Conservation (phyloP, 768 basidiomycete genomes). For the Exsudoporus frostii region DNA sequence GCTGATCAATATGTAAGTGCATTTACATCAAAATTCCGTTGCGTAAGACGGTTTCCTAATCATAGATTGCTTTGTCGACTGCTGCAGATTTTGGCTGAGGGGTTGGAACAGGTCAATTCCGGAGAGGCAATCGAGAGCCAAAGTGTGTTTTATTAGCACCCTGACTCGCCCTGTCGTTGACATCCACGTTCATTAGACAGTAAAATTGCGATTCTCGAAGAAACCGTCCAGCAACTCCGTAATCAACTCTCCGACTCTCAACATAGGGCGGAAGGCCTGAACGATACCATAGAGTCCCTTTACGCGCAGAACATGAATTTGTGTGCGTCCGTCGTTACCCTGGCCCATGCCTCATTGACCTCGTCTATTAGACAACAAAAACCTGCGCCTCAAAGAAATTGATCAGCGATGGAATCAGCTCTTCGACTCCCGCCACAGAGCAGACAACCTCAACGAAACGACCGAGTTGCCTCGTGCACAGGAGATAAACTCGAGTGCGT, state of each 20-base stretch:
- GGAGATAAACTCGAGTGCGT: not conserved
- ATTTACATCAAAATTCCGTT: not conserved
- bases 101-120: not conserved
- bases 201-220: not conserved
- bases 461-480: not conserved
- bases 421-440: not conserved
- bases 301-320: too few relatives aligned
- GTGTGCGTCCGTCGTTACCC: too few relatives aligned
- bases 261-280: too few relatives aligned
- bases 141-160: not conserved
- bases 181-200: not conserved
- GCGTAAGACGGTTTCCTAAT: too few relatives aligned
- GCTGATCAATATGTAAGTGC: too few relatives aligned
- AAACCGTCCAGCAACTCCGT: not conserved
- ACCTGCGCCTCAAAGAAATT: not conserved
- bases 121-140: not conserved
- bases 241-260: not conserved
- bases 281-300: too few relatives aligned
- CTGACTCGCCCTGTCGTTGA: too few relatives aligned
- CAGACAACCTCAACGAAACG: not conserved
- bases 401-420: not conserved
- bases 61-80: not conserved
- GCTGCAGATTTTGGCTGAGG: not conserved
- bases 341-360: too few relatives aligned
- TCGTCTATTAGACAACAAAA: too few relatives aligned